Evolutionary conservation across 176 grass and related monocot species (phyloP).

Genomic region (Aegilops speltoides): DNA sequence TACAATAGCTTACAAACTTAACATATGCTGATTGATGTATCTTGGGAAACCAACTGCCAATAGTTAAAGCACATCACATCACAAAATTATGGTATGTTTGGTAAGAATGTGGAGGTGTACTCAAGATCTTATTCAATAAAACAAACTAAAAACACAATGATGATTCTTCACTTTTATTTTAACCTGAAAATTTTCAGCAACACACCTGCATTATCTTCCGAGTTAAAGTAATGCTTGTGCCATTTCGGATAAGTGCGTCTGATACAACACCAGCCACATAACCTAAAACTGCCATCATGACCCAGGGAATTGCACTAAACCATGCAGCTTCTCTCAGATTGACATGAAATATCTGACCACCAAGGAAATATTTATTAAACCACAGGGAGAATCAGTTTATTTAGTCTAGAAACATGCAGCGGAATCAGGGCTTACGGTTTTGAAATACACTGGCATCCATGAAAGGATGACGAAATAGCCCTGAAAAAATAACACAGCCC

Average conservation of each 20-base stretch:
- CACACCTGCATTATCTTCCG: constrained; percentile 97
- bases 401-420: constrained; percentile 29
- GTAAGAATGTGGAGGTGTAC: not conserved
- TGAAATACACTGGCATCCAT: constrained; percentile 99
- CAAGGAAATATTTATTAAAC: constrained; percentile 15
- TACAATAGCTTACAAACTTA: not conserved
- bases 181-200: constrained; percentile 23
- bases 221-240: constrained; percentile 71
- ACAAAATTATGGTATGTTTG: constrained; percentile 11
- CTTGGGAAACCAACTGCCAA: constrained; percentile 20
- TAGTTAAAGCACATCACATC: not conserved
- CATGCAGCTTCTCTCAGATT: constrained; percentile 97
- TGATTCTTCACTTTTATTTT: not conserved
- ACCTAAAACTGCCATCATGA: constrained; percentile 98
- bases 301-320: constrained; percentile 98
- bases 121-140: not conserved
- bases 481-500: constrained; percentile 50
- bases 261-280: constrained; percentile 80
- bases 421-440: constrained; percentile 57
- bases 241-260: constrained; percentile 76
- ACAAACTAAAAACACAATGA: not conserved
- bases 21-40: not conserved
- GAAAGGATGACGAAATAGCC: constrained; percentile 98
- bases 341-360: constrained; percentile 76
- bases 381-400: not conserved